These are phyloP conservation scores for Acacia concinna DNA, from an alignment of 331 rosid genomes.

Conservation along the genomic window DNA sequence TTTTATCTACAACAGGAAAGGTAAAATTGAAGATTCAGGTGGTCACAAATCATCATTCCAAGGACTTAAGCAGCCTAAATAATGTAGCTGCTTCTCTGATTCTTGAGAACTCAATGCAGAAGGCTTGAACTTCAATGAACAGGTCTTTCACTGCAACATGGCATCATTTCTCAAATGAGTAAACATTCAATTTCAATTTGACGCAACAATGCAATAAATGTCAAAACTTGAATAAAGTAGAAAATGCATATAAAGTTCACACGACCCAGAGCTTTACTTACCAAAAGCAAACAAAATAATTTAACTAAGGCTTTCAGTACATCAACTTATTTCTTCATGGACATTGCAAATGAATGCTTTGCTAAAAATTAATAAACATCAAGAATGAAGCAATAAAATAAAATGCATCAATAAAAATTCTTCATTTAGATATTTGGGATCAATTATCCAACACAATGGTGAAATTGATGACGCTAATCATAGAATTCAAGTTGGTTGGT, in stretches of 20 bases:
- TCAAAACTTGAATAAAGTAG: no score
- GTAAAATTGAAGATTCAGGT: neutral
- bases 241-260: neutral
- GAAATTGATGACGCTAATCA: no score
- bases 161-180: constrained; percentile 1
- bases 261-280: neutral
- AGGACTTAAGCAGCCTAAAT: constrained; percentile 70
- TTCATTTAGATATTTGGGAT: no score
- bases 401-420: neutral
- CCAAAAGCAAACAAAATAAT: neutral
- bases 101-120: constrained; percentile 74
- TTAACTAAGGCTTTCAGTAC: neutral
- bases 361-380: neutral
- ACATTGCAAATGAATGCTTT: neutral
- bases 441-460: no score
- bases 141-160: constrained; percentile 67
- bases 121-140: constrained; percentile 76
- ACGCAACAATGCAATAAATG: no score
- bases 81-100: constrained; percentile 77
- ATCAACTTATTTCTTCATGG: neutral
- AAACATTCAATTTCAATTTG: no score
- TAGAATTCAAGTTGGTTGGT: no score
- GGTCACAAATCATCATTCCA: constrained; percentile 54
- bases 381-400: neutral
- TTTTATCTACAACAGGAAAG: constrained; percentile 22